A percentile compares a stretch with the other conserved stretches of the same genome.
Conservation (phyloP, 2,329 filamentous ascomycete species). For the Clonostachys chloroleuca region DNA sequence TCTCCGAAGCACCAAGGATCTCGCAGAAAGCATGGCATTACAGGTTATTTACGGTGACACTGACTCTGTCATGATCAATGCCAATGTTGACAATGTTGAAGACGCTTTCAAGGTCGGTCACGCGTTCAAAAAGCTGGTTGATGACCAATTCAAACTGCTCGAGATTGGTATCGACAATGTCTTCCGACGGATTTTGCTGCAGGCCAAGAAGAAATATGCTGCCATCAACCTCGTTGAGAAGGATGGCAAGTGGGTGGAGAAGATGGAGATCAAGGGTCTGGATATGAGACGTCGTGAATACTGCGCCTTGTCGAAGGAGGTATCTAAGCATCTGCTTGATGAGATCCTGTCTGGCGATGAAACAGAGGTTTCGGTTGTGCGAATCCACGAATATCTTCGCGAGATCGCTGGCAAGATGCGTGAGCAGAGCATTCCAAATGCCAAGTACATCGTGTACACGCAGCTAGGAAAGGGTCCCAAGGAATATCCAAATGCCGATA, state of each 20-base stretch:
- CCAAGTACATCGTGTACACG: constrained; percentile 96
- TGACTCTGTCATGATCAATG: constrained; percentile 99
- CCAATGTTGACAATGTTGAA: constrained; percentile 88
- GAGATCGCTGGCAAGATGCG: constrained; percentile 86
- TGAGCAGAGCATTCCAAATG: constrained; percentile 64
- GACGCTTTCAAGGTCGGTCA: constrained; percentile 88
- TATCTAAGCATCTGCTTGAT: constrained; percentile 84
- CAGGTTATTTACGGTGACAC: constrained; percentile 99
- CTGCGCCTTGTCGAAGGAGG: constrained; percentile 91
- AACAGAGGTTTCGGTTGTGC: constrained; percentile 78
- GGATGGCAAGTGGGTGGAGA: constrained; percentile 86
- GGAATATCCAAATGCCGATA: constrained; percentile 90
- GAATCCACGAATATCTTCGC: constrained; percentile 89
- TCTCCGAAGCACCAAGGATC: constrained; percentile 88
- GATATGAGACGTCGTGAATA: constrained; percentile 98
- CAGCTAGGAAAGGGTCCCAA: constrained; percentile 92
- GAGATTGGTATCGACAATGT: constrained; percentile 99
- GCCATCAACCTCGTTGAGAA: constrained; percentile 90
- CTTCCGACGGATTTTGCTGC: constrained; percentile 86
- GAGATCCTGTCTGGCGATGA: constrained; percentile 94
- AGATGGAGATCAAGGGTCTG: constrained; percentile 96
- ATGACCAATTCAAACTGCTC: constrained; percentile 84
- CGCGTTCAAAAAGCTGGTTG: constrained; percentile 93
- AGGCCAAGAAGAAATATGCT: constrained; percentile 99
- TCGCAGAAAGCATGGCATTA: constrained; percentile 85